Evolutionary conservation across 305 asterid species (phyloP).

Genomic region (Solanum aculeatissimum): DNA sequence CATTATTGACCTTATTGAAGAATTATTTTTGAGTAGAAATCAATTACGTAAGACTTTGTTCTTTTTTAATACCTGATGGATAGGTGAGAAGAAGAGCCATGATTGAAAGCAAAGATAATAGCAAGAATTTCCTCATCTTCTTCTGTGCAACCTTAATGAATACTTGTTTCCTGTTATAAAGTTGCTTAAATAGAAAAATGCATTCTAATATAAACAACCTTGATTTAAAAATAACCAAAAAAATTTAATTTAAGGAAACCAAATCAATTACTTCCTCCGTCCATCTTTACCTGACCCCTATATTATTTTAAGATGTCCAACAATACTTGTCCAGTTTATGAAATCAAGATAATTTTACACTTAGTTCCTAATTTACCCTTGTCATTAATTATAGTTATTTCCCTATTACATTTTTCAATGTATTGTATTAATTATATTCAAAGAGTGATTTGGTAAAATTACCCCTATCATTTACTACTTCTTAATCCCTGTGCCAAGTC

Average conservation of each 20-base stretch:
- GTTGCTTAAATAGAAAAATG: background rate
- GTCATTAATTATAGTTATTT: too few relatives aligned
- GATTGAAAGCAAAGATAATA: background rate
- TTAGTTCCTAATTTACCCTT: too few relatives aligned
- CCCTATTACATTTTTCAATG: too few relatives aligned
- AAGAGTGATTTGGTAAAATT: too few relatives aligned
- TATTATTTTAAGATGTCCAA: too few relatives aligned
- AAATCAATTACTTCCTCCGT: background rate
- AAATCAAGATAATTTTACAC: too few relatives aligned
- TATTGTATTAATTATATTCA: too few relatives aligned
- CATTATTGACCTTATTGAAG: background rate
- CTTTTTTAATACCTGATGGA: background rate
- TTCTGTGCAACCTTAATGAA: background rate
- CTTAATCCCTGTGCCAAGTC: too few relatives aligned
- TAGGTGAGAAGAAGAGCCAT: background rate
- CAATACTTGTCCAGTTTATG: too few relatives aligned
- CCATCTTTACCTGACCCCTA: too few relatives aligned
- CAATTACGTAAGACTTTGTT: background rate
- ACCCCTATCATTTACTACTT: too few relatives aligned
- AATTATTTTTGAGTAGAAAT: background rate
- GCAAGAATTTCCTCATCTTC: background rate
- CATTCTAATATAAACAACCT: background rate
- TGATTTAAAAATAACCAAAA: background rate
- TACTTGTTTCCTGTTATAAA: background rate
- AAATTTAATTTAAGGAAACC: background rate